Evolutionary conservation across 2,329 filamentous ascomycete genomes (phyloP), one percentile per base, ranked within the genome.

Genomic region (Aurifilum marmelostoma): DNA sequence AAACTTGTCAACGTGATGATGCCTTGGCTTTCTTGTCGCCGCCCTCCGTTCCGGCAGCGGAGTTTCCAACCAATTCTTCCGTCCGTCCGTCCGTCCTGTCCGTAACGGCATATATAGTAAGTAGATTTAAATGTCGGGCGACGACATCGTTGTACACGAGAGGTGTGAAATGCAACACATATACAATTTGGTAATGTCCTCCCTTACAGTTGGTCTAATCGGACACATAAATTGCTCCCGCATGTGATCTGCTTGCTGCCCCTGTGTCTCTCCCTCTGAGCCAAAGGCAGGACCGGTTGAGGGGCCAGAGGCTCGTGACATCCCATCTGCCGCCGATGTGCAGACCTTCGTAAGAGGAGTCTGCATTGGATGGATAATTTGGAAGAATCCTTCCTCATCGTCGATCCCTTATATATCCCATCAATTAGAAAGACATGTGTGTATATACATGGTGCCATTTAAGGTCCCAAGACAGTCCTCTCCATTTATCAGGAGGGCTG

Each of bases 41-140:
- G 41, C 41, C 41, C 41, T 47, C 32, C 29, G 56, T 59, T 59
- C 56, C 56, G 56, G 56, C 56, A 59, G 21, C 32, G 56, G 29
- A 59, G 16, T 24, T 21, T 27, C 54, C 4, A 58, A 21, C 54
- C 50, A n/a, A 21, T n/a, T 47, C 43, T 47, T 47, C 43, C 43
- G 43, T n/a, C 43, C 43, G 43, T n/a, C 41, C 41, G 6, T 21
- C 43, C 21, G 7, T 47, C 21, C 2, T 27, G 50, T 54, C 24
- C 50, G n/a, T 54, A 24, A 27, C 50, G 50, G 47, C 47, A n/a
- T n/a, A n/a, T n/a, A n/a, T n/a, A n/a, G n/a, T n/a, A n/a, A n/a
- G 47, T 52, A 24, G 47, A 3, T n/a, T 2, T 52, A 24, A 24
- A 21, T 52, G 47, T n/a, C 47, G 47, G 50, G 12, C 11, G 11